A percentile compares a stretch with the other conserved stretches of the same genome.
Evolutionary conservation across 139 green algal species (phyloP).

Genomic region (Micractinium sp.): DNA sequence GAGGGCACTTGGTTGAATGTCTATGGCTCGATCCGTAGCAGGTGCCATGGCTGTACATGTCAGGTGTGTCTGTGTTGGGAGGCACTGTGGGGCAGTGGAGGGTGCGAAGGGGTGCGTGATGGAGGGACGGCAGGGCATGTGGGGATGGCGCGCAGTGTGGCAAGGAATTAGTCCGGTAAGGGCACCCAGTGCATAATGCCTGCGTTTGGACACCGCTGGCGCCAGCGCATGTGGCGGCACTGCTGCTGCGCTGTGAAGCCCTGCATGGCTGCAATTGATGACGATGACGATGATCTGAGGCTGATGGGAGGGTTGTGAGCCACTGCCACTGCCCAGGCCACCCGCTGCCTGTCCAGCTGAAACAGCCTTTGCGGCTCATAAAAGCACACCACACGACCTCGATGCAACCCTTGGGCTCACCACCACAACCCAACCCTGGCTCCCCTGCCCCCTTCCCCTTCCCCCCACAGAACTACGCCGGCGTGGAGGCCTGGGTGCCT

Average conservation of each 20-base stretch:
- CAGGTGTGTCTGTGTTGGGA: background rate
- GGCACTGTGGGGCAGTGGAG: constrained; percentile 49
- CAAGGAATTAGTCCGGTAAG: no score
- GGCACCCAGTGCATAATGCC: no score
- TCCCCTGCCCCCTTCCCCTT: background rate
- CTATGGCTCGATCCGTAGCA: background rate
- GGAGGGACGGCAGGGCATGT: no score
- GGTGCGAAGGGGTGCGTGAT: no score
- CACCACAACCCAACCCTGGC: background rate
- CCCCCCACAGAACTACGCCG: background rate
- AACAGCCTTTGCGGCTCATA: no score
- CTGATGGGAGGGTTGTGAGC: background rate
- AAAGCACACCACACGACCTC: background rate
- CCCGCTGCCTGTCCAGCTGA: no score
- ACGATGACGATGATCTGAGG: background rate
- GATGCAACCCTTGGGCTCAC: background rate
- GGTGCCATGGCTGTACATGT: no score
- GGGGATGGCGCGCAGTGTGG: no score
- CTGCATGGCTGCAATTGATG: background rate
- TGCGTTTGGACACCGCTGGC: no score
- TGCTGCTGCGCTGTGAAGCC: no score
- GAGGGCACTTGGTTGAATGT: no score
- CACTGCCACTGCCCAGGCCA: background rate
- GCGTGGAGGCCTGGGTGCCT: constrained; percentile 21
- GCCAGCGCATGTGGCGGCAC: no score